Percentiles rank a stretch among this genome's conserved stretches.
These are phyloP conservation scores for Solanum appendiculatum DNA, from an alignment of 257 asterid genomes.

Conservation along the genomic window DNA sequence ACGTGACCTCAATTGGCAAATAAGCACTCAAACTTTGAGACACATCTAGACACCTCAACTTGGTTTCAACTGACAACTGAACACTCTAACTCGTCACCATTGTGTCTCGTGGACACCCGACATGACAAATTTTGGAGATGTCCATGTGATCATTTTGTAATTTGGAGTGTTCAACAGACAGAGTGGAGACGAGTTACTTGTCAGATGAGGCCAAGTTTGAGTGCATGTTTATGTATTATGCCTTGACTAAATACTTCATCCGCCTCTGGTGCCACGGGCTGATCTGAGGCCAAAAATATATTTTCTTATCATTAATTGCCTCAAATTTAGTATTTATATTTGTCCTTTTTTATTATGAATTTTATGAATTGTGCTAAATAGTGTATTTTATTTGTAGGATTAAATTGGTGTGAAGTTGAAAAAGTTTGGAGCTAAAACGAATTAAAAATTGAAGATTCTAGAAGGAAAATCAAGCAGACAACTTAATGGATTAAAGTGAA, in stretches of 20 bases:
- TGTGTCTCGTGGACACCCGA: background rate
- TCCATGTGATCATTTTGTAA: background rate
- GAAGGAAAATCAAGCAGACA: no score
- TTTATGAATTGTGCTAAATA: no score
- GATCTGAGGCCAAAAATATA: no score
- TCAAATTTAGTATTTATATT: no score
- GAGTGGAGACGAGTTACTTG: background rate
- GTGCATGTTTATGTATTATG: background rate
- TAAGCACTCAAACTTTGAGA: background rate
- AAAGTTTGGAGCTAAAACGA: no score
- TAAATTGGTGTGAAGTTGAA: no score
- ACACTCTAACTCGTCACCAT: background rate
- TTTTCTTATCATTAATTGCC: no score
- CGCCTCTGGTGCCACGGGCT: background rate
- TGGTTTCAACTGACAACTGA: background rate
- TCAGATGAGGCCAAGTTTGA: background rate
- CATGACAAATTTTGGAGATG: background rate
- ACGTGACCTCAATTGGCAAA: background rate
- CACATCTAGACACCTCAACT: background rate
- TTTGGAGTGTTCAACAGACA: background rate
- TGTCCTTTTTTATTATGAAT: no score
- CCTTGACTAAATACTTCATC: background rate
- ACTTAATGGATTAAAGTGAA: no score
- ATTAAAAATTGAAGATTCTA: no score
- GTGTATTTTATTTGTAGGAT: no score